Conservation (phyloP, 352 stramenopile species). For the Globisporangium rhizosaccharum region DNA sequence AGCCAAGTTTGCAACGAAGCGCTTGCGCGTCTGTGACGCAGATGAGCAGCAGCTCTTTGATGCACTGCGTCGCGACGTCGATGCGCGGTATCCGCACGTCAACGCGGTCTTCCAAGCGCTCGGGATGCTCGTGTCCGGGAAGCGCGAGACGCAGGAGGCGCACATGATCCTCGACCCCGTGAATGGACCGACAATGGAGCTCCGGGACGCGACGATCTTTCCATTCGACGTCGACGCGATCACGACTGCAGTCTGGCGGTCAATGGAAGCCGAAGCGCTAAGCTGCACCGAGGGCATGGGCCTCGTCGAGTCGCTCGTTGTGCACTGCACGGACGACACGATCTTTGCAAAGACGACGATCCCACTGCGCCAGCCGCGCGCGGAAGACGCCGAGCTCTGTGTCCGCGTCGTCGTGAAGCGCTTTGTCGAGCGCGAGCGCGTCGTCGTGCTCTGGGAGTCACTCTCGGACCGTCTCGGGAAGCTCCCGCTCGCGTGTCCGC, state of each 20-base stretch:
- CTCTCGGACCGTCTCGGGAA: conserved; percentile 26
- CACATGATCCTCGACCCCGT: conserved; percentile 50
- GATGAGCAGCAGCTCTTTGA: conserved; percentile 34
- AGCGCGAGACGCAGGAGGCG: conserved; percentile 37
- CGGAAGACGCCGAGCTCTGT: conserved; percentile 26
- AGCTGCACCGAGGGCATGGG: conserved; percentile 26
- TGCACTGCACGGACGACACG: conserved; percentile 19
- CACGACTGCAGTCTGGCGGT: conserved; percentile 30
- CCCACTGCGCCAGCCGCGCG: conserved; percentile 31
- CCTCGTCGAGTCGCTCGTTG: conserved; percentile 11
- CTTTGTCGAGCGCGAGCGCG: conserved; percentile 28
- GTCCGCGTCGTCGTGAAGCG: conserved; percentile 36
- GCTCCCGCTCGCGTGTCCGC: conserved; percentile 1
- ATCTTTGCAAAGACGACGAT: conserved; percentile 34
- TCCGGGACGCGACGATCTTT: conserved; percentile 45
- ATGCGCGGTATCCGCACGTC: conserved; percentile 30
- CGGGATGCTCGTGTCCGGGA: conserved; percentile 22
- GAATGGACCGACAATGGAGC: conserved; percentile 39
- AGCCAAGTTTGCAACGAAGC: conserved; percentile 23
- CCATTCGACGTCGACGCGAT: conserved; percentile 37
- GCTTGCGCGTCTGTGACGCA: conserved; percentile 20
- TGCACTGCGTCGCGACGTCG: conserved; percentile 23
- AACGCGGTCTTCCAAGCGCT: conserved; percentile 38
- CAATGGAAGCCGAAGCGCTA: conserved; percentile 26
- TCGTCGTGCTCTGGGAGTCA: conserved; percentile 51